These are phyloP conservation scores for Zygotorulaspora sp. DNA, from an alignment of 805 yeast genomes.

Conservation along the genomic window DNA sequence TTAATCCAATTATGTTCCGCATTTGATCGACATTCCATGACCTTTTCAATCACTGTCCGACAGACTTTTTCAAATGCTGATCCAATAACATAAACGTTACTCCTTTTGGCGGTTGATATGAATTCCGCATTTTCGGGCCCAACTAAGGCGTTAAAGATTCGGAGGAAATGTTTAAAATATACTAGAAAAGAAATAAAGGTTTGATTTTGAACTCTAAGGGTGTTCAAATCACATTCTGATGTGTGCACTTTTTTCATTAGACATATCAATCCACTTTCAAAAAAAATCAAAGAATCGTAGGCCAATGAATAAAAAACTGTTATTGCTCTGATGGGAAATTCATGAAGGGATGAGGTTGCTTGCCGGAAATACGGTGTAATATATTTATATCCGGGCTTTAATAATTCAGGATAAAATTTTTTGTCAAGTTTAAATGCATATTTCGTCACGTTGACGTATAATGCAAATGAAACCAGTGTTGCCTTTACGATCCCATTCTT, in stretches of 20 bases:
- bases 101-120: slow-evolving; percentile 10
- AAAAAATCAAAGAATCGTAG: slow-evolving; percentile 14
- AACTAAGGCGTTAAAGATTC: slow-evolving; percentile 13
- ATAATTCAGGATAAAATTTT: slow-evolving; percentile 17
- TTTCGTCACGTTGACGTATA: slow-evolving; percentile 12
- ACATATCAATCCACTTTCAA: slow-evolving; percentile 13
- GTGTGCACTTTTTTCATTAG: slow-evolving; percentile 3
- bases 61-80: slow-evolving; percentile 16
- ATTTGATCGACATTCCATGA: slow-evolving; percentile 19
- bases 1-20: slow-evolving; percentile 18
- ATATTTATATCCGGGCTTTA: slow-evolving; percentile 4
- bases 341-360: slow-evolving; percentile 7
- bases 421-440: slow-evolving; percentile 21
- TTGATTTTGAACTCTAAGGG: slow-evolving; percentile 10
- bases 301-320: slow-evolving; percentile 15
- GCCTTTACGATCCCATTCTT: slow-evolving; percentile 11
- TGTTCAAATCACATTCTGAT: slow-evolving; percentile 15
- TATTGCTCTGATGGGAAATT: slow-evolving; percentile 11
- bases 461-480: slow-evolving; percentile 17
- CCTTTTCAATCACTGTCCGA: slow-evolving; percentile 20
- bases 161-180: slow-evolving; percentile 12
- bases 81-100: slow-evolving; percentile 9
- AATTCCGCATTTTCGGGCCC: slow-evolving; percentile 7
- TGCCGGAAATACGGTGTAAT: slow-evolving; percentile 23
- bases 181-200: slow-evolving; percentile 9